Conservation (phyloP, 208 protist genomes). For the Leishmania guyanensis region DNA sequence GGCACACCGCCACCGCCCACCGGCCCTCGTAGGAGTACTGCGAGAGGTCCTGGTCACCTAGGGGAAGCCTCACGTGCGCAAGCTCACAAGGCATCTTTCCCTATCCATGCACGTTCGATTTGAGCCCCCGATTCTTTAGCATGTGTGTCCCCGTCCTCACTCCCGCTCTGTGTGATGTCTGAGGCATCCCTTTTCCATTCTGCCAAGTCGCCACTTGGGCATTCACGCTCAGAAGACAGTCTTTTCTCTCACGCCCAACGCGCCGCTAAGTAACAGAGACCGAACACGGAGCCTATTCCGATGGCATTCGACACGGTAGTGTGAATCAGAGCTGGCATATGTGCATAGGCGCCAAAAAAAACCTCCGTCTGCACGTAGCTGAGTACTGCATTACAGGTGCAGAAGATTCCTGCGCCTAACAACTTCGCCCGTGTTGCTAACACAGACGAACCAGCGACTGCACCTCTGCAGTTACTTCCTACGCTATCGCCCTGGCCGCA, state of each 20-base stretch:
- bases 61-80: no score
- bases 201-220: neutral
- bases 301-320: constrained; percentile 40
- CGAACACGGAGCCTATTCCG: constrained; percentile 46
- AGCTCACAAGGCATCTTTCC: no score
- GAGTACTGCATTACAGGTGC: constrained; percentile 27
- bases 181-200: neutral
- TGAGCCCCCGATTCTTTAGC: neutral
- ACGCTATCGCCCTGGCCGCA: neutral
- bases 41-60: no score
- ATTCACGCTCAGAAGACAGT: neutral
- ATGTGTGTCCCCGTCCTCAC: neutral
- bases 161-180: neutral
- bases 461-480: neutral
- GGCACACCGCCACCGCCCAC: neutral
- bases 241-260: constrained; percentile 19
- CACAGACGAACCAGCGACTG: neutral
- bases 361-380: constrained; percentile 72
- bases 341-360: constrained; percentile 81
- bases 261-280: constrained; percentile 35
- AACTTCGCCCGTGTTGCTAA: constrained; percentile 16
- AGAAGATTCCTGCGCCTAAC: constrained; percentile 32
- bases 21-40: neutral
- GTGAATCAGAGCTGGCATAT: constrained; percentile 30
- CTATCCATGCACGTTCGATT: no score